Evolutionary conservation across 371 early-diverging fungal genomes (phyloP).

Genomic region (Mucor racemosus): DNA sequence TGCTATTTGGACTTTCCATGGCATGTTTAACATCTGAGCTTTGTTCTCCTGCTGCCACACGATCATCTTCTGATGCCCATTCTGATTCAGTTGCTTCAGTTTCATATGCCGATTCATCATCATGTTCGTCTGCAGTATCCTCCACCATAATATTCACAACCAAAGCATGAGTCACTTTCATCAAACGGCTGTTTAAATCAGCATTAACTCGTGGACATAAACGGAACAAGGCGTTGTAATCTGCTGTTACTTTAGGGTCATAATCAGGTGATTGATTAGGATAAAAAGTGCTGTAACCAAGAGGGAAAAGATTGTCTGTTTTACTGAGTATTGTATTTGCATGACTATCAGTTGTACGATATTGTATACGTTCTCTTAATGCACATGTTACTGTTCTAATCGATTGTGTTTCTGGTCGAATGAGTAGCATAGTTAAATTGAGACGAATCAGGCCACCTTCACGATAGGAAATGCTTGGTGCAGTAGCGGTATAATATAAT

Average conservation of each 20-base stretch:
- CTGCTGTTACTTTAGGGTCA: conserved; percentile 28
- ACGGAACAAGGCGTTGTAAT: conserved; percentile 38
- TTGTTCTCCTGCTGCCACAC: conserved; percentile 1
- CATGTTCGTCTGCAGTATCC: conserved; percentile 27
- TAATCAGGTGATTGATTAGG: conserved; percentile 32
- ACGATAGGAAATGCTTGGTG: conserved; percentile 48
- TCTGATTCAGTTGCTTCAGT: conserved; percentile 32
- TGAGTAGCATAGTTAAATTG: conserved; percentile 39
- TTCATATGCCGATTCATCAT: conserved; percentile 28
- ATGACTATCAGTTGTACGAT: conserved; percentile 39
- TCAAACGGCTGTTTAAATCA: conserved; percentile 32
- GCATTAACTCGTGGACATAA: conserved; percentile 39
- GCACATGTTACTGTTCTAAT: conserved; percentile 51
- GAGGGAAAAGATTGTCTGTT: conserved; percentile 33
- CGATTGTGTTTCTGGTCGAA: conserved; percentile 36
- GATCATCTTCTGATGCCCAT: conserved; percentile 34
- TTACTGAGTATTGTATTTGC: conserved; percentile 30
- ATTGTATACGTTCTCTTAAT: conserved; percentile 46
- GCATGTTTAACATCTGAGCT: conserved; percentile 15
- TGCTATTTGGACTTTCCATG: conserved; percentile 10
- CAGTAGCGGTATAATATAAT: conserved; percentile 43
- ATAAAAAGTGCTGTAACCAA: conserved; percentile 38
- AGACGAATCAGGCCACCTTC: conserved; percentile 53
- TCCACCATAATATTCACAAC: conserved; percentile 39
- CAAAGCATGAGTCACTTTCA: conserved; percentile 36